Evolutionary conservation across 108 stramenopile species (phyloP).

Genomic region (Pseudonitzschia pungens): DNA sequence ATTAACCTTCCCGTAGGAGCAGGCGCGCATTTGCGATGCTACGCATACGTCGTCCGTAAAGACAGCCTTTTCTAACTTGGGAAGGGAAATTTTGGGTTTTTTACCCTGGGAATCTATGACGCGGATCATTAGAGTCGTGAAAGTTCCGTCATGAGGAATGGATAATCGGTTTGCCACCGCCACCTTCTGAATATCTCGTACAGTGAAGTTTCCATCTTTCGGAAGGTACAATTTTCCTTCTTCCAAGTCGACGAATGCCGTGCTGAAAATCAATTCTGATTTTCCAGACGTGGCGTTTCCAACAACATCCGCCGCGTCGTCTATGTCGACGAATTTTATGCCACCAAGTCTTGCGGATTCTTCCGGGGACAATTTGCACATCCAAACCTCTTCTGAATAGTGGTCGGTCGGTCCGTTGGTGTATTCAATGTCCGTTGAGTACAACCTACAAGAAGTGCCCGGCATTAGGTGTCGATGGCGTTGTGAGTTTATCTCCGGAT

Average conservation of each 20-base stretch:
- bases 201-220: neutral
- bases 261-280: neutral
- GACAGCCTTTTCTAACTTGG: neutral
- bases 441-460: no score
- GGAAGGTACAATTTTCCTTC: neutral
- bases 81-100: neutral
- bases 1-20: conserved; percentile 41
- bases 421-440: no score
- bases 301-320: neutral
- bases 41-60: conserved; percentile 36
- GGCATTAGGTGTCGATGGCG: no score
- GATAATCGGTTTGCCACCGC: no score
- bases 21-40: conserved; percentile 33
- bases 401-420: no score
- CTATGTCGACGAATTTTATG: neutral
- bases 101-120: neutral
- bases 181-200: neutral
- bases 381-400: neutral
- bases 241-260: neutral
- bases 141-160: neutral
- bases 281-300: neutral
- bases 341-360: neutral
- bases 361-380: neutral
- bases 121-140: neutral
- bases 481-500: no score